Evolutionary conservation across 2,329 filamentous ascomycete genomes (phyloP).

Genomic region (Clarireedia hainanense): DNA sequence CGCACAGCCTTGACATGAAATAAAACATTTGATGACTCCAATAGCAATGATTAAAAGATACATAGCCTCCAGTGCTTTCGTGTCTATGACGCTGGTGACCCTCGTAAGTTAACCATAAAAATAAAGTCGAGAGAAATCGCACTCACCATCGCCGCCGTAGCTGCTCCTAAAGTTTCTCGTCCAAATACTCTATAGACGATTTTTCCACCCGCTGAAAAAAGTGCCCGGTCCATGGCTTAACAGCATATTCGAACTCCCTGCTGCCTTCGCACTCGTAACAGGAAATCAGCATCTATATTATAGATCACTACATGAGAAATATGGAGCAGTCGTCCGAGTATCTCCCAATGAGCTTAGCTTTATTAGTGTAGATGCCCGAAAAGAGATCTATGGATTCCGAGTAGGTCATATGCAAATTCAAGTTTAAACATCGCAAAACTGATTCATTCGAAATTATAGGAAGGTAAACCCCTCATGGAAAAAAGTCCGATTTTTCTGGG

Average conservation of each 20-base stretch:
- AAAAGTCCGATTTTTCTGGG: conserved; percentile 10
- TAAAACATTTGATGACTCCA: no score
- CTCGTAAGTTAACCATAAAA: not conserved
- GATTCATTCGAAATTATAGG: conserved; percentile 2
- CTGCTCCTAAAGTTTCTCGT: not conserved
- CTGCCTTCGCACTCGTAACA: not conserved
- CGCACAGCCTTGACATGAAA: no score
- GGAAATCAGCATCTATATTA: not conserved
- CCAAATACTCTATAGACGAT: not conserved
- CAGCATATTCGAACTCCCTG: not conserved
- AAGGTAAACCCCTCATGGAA: not conserved
- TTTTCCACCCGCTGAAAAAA: not conserved
- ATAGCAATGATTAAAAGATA: no score
- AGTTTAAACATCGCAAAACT: not conserved
- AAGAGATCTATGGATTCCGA: not conserved
- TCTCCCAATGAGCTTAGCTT: conserved; percentile 28
- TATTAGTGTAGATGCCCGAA: conserved; percentile 1
- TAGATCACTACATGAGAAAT: not conserved
- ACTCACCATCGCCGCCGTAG: not conserved
- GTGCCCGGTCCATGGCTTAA: not conserved
- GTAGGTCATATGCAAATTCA: not conserved
- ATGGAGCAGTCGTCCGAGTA: conserved; percentile 25
- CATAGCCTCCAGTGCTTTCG: not conserved
- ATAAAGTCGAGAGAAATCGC: not conserved
- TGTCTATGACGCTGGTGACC: not conserved